Evolutionary conservation across 2,329 filamentous ascomycete genomes (phyloP), one percentile per base, ranked within the genome.

Genomic region (Sporothrix dimorphospora): DNA sequence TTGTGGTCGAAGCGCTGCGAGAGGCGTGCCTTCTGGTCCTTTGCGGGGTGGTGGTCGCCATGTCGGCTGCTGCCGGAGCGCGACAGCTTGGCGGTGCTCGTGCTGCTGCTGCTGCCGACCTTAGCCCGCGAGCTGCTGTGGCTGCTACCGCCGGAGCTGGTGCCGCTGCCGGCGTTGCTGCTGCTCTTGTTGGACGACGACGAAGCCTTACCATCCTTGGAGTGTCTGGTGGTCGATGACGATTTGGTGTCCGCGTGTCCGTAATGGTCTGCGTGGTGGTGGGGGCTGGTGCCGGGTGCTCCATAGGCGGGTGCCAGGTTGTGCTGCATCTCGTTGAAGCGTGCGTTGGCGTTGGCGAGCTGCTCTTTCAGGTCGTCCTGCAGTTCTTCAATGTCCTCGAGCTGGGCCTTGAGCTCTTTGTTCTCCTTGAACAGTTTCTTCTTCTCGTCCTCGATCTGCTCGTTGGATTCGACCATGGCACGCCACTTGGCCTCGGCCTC

Each of bases 1-100:
- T 72, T 70, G 67, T 19, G 21, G 12, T 75, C 74, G 74, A 81
- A 81, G 65, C 80, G 79, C 71, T 76, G 76, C 66, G 78, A 77
- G 55, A 81, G 77, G n/a, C 77, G 76, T 42, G 77, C 75, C 72
- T 76, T 78, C 66, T 79, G 77, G 12, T 76, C 71, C 57, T 75
- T 76, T 9, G 72, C 68, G 19, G 75, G 75, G 69, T 77, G 76
- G 11, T 76, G 75, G 71, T 75, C 27, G 34, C 49, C 40, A 67
- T 57, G 69, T 71, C 47, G 30, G 65, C 65, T 55, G 57, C 69
- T 71, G 57, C 47, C 42, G 3, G 51, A 45, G 65, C 74, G 72
- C 9, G 73, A 51, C 27, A 71, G 11, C 57, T 73, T 73, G 51
- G 67, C 69, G 3, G 69, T 73, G 70, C 71, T 72, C 14, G 70